Evolutionary conservation across 768 basidiomycete species (phyloP).

Genomic region (Lentinula sp.): DNA sequence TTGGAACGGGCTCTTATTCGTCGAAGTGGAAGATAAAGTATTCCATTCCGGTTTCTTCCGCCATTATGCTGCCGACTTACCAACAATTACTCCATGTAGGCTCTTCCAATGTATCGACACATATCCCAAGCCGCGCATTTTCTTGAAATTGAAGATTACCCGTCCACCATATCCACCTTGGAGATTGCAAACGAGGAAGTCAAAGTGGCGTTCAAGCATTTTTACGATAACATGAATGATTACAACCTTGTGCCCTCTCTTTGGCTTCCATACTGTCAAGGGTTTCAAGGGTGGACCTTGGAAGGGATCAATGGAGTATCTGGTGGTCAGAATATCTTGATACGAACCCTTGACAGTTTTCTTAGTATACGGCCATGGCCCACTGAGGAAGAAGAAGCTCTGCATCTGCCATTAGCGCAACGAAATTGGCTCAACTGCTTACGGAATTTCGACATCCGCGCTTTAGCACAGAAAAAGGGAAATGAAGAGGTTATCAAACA

Average conservation of each 20-base stretch:
- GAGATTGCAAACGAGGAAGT: constrained; percentile 5
- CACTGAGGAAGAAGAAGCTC: constrained; percentile 7
- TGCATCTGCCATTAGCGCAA: constrained; percentile 10
- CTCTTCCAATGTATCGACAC: constrained; percentile 9
- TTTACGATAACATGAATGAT: constrained; percentile 11
- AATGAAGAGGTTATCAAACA: background rate
- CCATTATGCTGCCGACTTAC: background rate
- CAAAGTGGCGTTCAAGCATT: constrained; percentile 9
- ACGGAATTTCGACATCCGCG: constrained; percentile 4
- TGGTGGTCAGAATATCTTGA: constrained; percentile 9
- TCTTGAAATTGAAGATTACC: constrained; percentile 1
- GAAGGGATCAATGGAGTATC: constrained; percentile 11
- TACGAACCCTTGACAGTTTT: constrained; percentile 11
- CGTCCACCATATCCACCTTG: constrained; percentile 3
- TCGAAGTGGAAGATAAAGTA: constrained; percentile 10
- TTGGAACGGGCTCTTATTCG: constrained; percentile 8
- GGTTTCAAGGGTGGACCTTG: constrained; percentile 11
- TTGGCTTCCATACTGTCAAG: constrained; percentile 12
- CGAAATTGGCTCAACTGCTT: constrained; percentile 9
- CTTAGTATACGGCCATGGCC: constrained; percentile 11
- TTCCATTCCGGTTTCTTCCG: background rate
- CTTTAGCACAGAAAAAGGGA: background rate
- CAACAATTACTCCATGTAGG: background rate
- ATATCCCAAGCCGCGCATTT: background rate
- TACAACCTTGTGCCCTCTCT: constrained; percentile 7